Conservation (phyloP, 305 asterid genomes). For the Vinca major region DNA sequence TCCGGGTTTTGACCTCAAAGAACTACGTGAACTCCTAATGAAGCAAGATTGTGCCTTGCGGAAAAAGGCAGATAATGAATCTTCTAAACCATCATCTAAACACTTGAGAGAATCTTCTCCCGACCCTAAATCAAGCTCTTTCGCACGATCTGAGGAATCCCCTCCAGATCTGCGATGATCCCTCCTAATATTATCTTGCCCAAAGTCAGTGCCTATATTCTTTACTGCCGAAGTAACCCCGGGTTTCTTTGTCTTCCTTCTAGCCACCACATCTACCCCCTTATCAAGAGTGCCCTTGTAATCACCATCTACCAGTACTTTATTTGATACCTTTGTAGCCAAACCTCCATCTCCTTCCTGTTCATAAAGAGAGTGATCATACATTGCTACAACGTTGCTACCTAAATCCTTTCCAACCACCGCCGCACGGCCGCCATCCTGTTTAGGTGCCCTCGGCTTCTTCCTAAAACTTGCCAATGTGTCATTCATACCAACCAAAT, state of each 20-base stretch:
- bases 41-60: constrained; percentile 56
- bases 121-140: constrained; percentile 23
- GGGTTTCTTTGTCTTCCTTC: constrained; percentile 33
- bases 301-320: constrained; percentile 25
- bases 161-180: constrained; percentile 20
- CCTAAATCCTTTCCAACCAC: constrained; percentile 24
- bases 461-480: constrained; percentile 84
- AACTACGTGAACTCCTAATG: constrained; percentile 34
- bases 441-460: constrained; percentile 74
- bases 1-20: constrained; percentile 39
- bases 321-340: constrained; percentile 28
- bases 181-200: constrained; percentile 22
- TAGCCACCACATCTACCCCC: constrained; percentile 26
- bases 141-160: constrained; percentile 21
- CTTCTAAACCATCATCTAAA: constrained; percentile 45
- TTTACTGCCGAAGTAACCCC: constrained; percentile 27
- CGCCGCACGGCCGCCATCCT: constrained; percentile 35
- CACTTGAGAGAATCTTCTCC: constrained; percentile 17
- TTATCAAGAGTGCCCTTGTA: constrained; percentile 26
- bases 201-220: constrained; percentile 20
- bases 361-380: constrained; percentile 25
- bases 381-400: constrained; percentile 23
- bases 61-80: constrained; percentile 53
- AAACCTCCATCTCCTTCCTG: constrained; percentile 18
- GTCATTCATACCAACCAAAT: constrained; percentile 74